Percentiles rank a stretch among this genome's conserved stretches.
phyloP scores from a whole-genome alignment of 768 basidiomycete species.

The Amyloporia xantha region DNA sequence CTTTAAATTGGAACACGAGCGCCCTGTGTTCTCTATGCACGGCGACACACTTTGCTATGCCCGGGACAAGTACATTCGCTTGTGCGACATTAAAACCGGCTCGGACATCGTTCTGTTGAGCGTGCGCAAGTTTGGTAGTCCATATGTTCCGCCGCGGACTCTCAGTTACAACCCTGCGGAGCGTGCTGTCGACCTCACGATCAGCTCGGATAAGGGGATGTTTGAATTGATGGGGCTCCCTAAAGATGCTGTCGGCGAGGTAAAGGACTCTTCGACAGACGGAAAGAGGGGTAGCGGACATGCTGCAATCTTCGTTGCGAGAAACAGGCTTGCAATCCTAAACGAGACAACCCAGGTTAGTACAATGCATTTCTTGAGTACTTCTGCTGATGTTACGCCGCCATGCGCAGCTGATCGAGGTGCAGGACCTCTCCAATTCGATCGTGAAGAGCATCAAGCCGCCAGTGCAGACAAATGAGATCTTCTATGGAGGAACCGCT shows the following conservation, averaged over 20 bases:
- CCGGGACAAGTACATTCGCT: conserved; percentile 95
- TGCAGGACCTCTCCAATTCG: conserved; percentile 87
- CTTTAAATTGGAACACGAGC: conserved; percentile 97
- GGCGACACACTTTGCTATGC: conserved; percentile 92
- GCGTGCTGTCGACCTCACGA: conserved; percentile 83
- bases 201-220: conserved; percentile 89
- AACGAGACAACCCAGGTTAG: conserved; percentile 83
- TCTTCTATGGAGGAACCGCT: conserved; percentile 97
- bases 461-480: conserved; percentile 92
- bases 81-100: conserved; percentile 88
- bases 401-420: conserved; percentile 75
- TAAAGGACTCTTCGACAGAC: conserved; percentile 88
- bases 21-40: conserved; percentile 91
- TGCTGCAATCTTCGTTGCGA: conserved; percentile 92
- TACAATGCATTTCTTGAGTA: too few species aligned
- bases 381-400: conserved; percentile 9
- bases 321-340: conserved; percentile 90
- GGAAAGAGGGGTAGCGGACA: conserved; percentile 86
- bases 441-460: conserved; percentile 94
- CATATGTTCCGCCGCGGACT: conserved; percentile 90
- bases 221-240: conserved; percentile 86
- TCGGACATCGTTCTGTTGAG: conserved; percentile 89
- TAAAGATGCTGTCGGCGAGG: conserved; percentile 62
- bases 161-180: conserved; percentile 98
- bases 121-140: conserved; percentile 92